These are phyloP conservation scores for Hypoxylon rubiginosum DNA, from an alignment of 2,329 filamentous ascomycete genomes.

Conservation along the genomic window DNA sequence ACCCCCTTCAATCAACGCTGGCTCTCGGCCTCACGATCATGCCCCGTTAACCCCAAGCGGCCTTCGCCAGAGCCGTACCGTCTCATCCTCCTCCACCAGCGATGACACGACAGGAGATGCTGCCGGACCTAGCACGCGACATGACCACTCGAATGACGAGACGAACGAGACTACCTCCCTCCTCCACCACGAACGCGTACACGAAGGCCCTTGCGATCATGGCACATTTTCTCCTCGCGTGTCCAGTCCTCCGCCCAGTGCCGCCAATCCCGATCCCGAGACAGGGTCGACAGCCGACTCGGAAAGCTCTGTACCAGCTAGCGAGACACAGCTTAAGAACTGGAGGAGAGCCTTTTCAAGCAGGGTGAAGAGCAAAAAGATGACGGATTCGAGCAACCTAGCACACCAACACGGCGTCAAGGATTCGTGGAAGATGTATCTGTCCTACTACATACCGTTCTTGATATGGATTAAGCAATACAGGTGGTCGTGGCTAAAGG, in stretches of 20 bases:
- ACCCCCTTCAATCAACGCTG: constrained; percentile 33
- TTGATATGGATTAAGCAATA: constrained; percentile 94
- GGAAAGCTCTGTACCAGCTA: constrained; percentile 55
- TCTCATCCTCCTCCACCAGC: constrained; percentile 45
- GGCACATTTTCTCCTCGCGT: constrained; percentile 82
- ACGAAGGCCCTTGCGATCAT: constrained; percentile 72
- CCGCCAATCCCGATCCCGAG: constrained; percentile 47
- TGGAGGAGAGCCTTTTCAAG: constrained; percentile 65
- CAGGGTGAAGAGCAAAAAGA: constrained; percentile 73
- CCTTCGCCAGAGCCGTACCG: constrained; percentile 50
- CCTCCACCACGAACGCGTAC: constrained; percentile 55
- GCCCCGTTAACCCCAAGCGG: constrained; percentile 50
- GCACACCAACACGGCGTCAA: constrained; percentile 80
- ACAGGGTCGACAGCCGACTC: constrained; percentile 51
- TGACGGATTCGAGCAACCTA: constrained; percentile 78
- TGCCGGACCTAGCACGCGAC: constrained; percentile 34
- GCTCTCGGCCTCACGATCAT: constrained; percentile 45
- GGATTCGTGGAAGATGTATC: constrained; percentile 83
- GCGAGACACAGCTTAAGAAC: constrained; percentile 54
- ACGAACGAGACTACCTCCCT: constrained; percentile 67
- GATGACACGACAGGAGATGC: constrained; percentile 20
- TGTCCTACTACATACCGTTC: constrained; percentile 93
- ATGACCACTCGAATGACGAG: constrained; percentile 30
- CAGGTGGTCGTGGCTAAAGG: constrained; percentile 81
- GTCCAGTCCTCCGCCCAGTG: constrained; percentile 60